phyloP scores from a whole-genome alignment of 768 basidiomycete species.

The Cyclocybe aegerita region DNA sequence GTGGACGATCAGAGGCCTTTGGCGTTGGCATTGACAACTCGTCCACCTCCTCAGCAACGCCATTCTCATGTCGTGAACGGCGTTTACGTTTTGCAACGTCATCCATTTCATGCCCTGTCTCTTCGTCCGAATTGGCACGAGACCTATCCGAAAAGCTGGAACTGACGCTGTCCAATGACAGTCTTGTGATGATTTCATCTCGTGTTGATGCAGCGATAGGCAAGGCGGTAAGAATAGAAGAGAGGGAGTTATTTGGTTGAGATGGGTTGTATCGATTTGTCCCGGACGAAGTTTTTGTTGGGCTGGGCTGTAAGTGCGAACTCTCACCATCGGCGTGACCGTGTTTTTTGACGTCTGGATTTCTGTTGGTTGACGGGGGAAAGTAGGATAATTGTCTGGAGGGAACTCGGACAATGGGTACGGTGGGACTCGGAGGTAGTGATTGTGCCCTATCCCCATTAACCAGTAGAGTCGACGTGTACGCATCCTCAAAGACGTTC shows the following conservation, averaged over 20 bases:
- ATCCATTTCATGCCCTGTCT: constrained; percentile 44
- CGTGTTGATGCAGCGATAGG: constrained; percentile 53
- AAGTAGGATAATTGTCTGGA: constrained; percentile 54
- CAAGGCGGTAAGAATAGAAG: constrained; percentile 44
- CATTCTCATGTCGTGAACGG: not conserved
- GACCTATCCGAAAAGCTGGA: constrained; percentile 42
- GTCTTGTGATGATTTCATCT: constrained; percentile 52
- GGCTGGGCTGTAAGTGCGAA: constrained; percentile 4
- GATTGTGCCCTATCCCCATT: constrained; percentile 8
- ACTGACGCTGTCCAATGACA: constrained; percentile 53
- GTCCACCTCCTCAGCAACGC: constrained; percentile 9
- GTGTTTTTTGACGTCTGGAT: constrained; percentile 11
- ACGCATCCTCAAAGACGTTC: constrained; percentile 11
- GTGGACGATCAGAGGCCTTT: constrained; percentile 16
- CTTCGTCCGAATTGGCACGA: constrained; percentile 28
- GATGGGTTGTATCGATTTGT: constrained; percentile 27
- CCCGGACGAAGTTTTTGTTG: constrained; percentile 16
- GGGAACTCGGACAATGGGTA: constrained; percentile 46
- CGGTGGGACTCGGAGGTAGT: constrained; percentile 15
- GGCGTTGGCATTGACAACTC: constrained; percentile 23
- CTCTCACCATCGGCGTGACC: constrained; percentile 6
- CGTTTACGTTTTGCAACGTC: constrained; percentile 30
- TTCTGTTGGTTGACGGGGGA: constrained; percentile 40
- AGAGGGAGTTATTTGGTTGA: constrained; percentile 34
- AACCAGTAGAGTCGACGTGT: constrained; percentile 12